Conservation (phyloP, 1,139 yeast species). For the Saccharomyces pastorianus region DNA sequence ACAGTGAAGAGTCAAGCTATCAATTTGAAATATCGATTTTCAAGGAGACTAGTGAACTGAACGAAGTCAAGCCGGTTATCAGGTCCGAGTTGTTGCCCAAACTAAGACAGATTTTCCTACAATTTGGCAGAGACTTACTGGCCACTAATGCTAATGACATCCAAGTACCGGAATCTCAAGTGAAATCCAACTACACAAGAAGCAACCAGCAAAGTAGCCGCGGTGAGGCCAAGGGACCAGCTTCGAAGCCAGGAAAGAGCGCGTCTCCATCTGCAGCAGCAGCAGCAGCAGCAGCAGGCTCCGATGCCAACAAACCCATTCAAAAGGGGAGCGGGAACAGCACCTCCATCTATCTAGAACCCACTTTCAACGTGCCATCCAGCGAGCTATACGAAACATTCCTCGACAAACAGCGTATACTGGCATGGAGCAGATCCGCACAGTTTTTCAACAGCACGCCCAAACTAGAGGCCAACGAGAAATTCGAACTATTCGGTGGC, state of each 20-base stretch:
- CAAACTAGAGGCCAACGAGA: constrained; percentile 44
- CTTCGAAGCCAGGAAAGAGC: constrained; percentile 11
- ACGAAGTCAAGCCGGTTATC: constrained; percentile 47
- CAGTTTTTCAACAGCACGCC: constrained; percentile 6
- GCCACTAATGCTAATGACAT: constrained; percentile 74
- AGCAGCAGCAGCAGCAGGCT: constrained; percentile 12
- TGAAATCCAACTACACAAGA: constrained; percentile 58
- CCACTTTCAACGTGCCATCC: constrained; percentile 80
- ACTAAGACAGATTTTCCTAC: constrained; percentile 49
- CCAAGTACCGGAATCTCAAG: constrained; percentile 66
- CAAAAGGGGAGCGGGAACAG: constrained; percentile 45
- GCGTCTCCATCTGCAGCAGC: constrained; percentile 10
- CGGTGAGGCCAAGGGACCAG: constrained; percentile 18
- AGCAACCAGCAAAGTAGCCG: constrained; percentile 44
- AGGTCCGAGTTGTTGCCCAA: constrained; percentile 60
- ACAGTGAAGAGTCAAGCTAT: constrained; percentile 73
- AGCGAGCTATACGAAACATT: constrained; percentile 73
- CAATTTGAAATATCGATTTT: constrained; percentile 71
- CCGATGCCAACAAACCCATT: constrained; percentile 22
- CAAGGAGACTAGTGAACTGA: constrained; percentile 45
- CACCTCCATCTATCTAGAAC: constrained; percentile 66
- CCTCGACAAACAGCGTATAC: constrained; percentile 64
- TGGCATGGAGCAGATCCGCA: constrained; percentile 82
- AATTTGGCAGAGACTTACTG: constrained; percentile 74
- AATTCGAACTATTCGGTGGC: constrained; percentile 78